phyloP scores from a whole-genome alignment of 2,329 filamentous ascomycete species.

The Colletotrichum zoysiae region DNA sequence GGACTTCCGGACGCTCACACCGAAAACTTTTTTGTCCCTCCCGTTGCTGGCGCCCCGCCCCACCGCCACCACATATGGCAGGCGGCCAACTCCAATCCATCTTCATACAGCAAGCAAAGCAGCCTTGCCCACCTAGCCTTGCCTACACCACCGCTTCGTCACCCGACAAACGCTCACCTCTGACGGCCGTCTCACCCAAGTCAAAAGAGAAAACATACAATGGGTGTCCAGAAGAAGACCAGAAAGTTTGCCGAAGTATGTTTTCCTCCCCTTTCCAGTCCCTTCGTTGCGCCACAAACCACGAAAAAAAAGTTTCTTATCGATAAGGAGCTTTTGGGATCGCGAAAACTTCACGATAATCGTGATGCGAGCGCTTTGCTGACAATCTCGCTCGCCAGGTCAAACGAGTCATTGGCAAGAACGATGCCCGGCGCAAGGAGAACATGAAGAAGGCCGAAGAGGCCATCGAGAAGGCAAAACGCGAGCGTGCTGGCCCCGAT shows the following conservation, averaged over 20 bases:
- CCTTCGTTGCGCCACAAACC: not conserved
- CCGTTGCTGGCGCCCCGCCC: not conserved
- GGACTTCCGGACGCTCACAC: not conserved
- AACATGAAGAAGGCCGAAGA: slow-evolving; percentile 76
- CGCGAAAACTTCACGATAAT: slow-evolving; percentile 46
- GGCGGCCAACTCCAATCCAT: slow-evolving; percentile 3
- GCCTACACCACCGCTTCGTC: slow-evolving; percentile 15
- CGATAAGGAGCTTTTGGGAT: slow-evolving; percentile 28
- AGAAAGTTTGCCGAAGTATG: slow-evolving; percentile 85
- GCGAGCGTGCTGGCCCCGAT: slow-evolving; percentile 64
- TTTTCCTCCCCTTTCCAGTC: slow-evolving; percentile 41
- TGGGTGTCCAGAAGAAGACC: slow-evolving; percentile 92
- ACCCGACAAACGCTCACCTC: not conserved
- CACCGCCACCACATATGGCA: slow-evolving; percentile 21
- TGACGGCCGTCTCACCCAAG: not conserved
- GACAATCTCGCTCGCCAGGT: slow-evolving; percentile 57
- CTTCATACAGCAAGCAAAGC: slow-evolving; percentile 19
- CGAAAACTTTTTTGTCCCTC: slow-evolving; percentile 40
- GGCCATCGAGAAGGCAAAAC: slow-evolving; percentile 67
- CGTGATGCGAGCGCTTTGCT: slow-evolving; percentile 33
- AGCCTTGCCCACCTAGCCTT: slow-evolving; percentile 38
- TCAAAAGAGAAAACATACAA: slow-evolving; percentile 52
- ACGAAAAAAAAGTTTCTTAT: slow-evolving; percentile 22
- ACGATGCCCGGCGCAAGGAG: slow-evolving; percentile 84
- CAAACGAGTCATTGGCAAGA: slow-evolving; percentile 85